phyloP scores from a whole-genome alignment of 306 rosid genomes.

The Psophocarpus tetragonolobus region DNA sequence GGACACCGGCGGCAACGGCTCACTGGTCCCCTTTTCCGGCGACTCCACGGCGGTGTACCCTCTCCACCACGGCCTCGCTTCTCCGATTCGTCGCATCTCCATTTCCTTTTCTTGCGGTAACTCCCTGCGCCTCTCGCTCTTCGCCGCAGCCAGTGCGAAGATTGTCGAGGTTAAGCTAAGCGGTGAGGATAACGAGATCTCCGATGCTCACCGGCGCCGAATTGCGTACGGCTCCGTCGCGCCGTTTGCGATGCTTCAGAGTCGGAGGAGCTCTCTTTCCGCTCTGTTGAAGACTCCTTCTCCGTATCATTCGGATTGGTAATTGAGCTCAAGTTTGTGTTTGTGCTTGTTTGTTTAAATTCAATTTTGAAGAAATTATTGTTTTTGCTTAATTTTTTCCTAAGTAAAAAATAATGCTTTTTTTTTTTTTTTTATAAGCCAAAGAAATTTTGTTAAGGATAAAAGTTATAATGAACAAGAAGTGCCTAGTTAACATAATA shows the following conservation, averaged over 20 bases:
- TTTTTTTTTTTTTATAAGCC: no score
- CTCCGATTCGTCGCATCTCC: constrained; percentile 70
- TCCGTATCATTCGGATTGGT: constrained; percentile 76
- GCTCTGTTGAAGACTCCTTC: constrained; percentile 53
- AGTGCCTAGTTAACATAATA: no score
- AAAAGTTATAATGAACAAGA: no score
- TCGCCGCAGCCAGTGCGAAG: constrained; percentile 50
- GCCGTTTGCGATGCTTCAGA: constrained; percentile 87
- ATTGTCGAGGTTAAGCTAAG: constrained; percentile 75
- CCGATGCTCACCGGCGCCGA: constrained; percentile 62
- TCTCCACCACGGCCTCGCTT: constrained; percentile 61
- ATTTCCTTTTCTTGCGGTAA: constrained; percentile 88
- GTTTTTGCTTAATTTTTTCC: no score
- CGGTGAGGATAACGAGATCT: constrained; percentile 59
- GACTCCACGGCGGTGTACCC: constrained; percentile 48
- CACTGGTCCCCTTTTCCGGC: constrained; percentile 49
- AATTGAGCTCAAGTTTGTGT: neutral
- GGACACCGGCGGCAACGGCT: constrained; percentile 42
- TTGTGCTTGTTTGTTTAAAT: neutral
- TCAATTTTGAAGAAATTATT: neutral
- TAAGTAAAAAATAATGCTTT: no score
- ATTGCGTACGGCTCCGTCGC: constrained; percentile 80
- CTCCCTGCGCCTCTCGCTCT: constrained; percentile 73
- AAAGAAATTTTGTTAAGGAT: no score
- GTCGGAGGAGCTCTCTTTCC: constrained; percentile 63